A percentile compares a stretch with the other conserved stretches of the same genome.
phyloP scores from a whole-genome alignment of 140 eudicot genomes.

The Cichorium intybus region DNA sequence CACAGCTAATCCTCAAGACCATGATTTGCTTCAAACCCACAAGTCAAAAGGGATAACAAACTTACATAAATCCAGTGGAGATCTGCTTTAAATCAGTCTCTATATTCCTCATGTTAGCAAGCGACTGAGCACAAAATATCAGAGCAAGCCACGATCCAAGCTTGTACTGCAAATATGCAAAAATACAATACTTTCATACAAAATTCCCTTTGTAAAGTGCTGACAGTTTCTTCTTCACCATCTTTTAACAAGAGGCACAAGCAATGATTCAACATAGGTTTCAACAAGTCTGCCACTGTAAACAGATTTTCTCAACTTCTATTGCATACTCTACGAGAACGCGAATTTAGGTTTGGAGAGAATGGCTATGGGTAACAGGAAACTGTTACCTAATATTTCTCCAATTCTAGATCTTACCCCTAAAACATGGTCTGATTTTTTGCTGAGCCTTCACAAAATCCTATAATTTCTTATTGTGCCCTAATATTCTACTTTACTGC shows the following conservation, averaged over 20 bases:
- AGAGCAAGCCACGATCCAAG: constrained; percentile 91
- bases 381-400: neutral
- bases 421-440: neutral
- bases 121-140: constrained; percentile 85
- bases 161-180: constrained; percentile 60
- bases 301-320: no score
- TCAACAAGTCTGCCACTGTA: neutral
- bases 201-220: no score
- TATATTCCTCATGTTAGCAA: constrained; percentile 86
- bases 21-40: no score
- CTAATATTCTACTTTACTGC: constrained; percentile 1
- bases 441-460: neutral
- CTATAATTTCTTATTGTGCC: constrained; percentile 6
- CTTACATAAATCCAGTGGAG: constrained; percentile 93
- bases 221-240: no score
- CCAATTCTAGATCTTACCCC: neutral
- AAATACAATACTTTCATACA: no score
- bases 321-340: no score
- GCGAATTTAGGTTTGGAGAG: no score
- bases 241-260: neutral
- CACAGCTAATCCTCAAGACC: no score
- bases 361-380: neutral
- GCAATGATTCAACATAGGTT: neutral
- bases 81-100: constrained; percentile 96
- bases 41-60: no score